Evolutionary conservation across 73 alveolate genomes (phyloP).

Genomic region (Diophrys sp.): DNA sequence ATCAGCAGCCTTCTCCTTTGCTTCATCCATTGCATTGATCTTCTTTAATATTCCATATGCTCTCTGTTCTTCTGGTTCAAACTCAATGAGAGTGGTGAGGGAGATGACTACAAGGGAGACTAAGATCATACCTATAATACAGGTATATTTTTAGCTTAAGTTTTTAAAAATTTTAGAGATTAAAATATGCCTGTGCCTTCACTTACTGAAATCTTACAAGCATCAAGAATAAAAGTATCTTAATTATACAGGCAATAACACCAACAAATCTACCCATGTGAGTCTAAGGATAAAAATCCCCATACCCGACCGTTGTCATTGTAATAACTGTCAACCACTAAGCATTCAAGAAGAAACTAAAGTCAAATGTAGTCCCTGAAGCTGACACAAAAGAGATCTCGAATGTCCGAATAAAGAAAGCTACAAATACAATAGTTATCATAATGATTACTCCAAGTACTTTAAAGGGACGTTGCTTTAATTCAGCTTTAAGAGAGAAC

Average conservation of each 20-base stretch:
- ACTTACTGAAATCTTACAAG: no score
- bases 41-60: conserved; percentile 40
- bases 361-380: neutral
- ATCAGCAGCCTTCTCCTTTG: conserved; percentile 41
- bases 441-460: neutral
- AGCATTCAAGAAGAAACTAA: conserved; percentile 27
- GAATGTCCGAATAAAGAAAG: conserved; percentile 5
- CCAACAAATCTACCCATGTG: conserved; percentile 69
- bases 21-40: conserved; percentile 29
- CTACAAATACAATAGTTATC: conserved; percentile 1
- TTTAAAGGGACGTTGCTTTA: conserved; percentile 14
- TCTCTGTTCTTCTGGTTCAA: conserved; percentile 32
- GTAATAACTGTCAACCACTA: conserved; percentile 80
- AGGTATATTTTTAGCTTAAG: no score
- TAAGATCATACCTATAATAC: conserved; percentile 8
- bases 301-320: conserved; percentile 91
- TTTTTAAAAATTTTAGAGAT: no score
- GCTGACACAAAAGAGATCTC: conserved; percentile 4
- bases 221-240: no score
- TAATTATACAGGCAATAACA: conserved; percentile 26
- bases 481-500: conserved; percentile 28
- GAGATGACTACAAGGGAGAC: conserved; percentile 48
- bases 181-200: no score
- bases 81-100: conserved; percentile 24
- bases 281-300: conserved; percentile 84